Conservation (phyloP, 2,329 filamentous ascomycete species). For the Diaporthe citriasiana region DNA sequence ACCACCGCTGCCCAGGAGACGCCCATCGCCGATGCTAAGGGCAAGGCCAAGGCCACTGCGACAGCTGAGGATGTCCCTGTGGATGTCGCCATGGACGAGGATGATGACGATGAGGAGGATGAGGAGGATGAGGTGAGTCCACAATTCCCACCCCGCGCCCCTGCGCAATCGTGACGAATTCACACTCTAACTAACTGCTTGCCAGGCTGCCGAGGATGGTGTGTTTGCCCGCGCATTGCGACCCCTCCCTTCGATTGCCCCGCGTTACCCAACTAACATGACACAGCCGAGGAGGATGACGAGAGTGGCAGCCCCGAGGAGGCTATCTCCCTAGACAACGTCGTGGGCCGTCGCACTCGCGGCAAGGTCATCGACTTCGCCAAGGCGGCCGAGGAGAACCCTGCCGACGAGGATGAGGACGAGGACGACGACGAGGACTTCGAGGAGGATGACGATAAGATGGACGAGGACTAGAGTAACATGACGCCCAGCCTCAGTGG, state of each 20-base stretch:
- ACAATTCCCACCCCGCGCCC: background rate
- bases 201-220: slow-evolving; percentile 51
- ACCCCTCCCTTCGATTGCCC: slow-evolving; percentile 1
- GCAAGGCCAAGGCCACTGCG: slow-evolving; percentile 86
- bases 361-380: slow-evolving; percentile 94
- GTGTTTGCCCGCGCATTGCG: slow-evolving; percentile 43
- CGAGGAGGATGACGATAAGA: slow-evolving; percentile 77
- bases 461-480: slow-evolving; percentile 69
- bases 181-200: slow-evolving; percentile 44
- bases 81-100: slow-evolving; percentile 80
- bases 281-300: slow-evolving; percentile 60
- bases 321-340: slow-evolving; percentile 92
- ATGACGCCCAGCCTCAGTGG: slow-evolving; percentile 9
- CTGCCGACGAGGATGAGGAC: slow-evolving; percentile 82
- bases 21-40: slow-evolving; percentile 72
- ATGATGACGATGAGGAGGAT: slow-evolving; percentile 81
- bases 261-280: slow-evolving; percentile 42
- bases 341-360: slow-evolving; percentile 90
- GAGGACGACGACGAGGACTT: slow-evolving; percentile 79
- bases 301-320: slow-evolving; percentile 88
- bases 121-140: slow-evolving; percentile 60
- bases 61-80: slow-evolving; percentile 63
- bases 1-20: slow-evolving; percentile 46
- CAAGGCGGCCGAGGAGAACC: slow-evolving; percentile 86
- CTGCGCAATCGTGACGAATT: slow-evolving; percentile 27